Percentiles rank a stretch among this genome's conserved stretches.
These are phyloP conservation scores for Viridothelium virens DNA, from an alignment of 495 filamentous ascomycete species.

Conservation along the genomic window DNA sequence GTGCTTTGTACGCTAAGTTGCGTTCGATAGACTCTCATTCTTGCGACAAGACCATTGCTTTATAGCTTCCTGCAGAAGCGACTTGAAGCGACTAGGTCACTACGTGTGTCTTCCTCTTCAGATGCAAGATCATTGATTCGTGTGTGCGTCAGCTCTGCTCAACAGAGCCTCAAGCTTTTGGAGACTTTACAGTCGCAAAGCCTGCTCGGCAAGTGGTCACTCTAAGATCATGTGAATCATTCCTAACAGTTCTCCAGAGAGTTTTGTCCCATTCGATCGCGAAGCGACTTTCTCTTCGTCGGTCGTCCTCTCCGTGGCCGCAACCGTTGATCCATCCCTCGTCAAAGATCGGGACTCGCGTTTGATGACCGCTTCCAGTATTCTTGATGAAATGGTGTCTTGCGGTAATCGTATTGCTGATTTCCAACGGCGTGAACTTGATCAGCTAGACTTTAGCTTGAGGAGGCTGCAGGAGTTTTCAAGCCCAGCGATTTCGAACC, in stretches of 20 bases:
- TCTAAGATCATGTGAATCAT: background rate
- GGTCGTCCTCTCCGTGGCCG: constrained; percentile 32
- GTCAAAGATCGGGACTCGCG: constrained; percentile 31
- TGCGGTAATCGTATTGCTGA: constrained; percentile 37
- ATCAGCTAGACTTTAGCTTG: background rate
- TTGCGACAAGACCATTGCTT: constrained; percentile 39
- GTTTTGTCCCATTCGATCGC: constrained; percentile 42
- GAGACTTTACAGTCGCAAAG: constrained; percentile 35
- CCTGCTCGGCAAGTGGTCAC: constrained; percentile 33
- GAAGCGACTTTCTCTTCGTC: constrained; percentile 35
- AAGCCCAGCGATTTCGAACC: background rate
- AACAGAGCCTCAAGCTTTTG: constrained; percentile 39
- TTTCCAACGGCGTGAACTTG: constrained; percentile 12
- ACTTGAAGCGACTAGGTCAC: constrained; percentile 30
- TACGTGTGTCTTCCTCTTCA: constrained; percentile 30
- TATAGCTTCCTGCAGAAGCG: constrained; percentile 38
- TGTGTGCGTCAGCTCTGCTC: constrained; percentile 40
- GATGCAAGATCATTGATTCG: constrained; percentile 37
- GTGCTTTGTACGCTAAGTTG: constrained; percentile 25
- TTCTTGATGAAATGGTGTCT: constrained; percentile 41
- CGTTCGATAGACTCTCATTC: constrained; percentile 28
- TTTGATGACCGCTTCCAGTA: constrained; percentile 34
- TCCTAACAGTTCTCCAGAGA: constrained; percentile 29
- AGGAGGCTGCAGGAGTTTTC: background rate
- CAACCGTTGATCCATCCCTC: constrained; percentile 32